A percentile compares a stretch with the other conserved stretches of the same genome.
phyloP scores from a whole-genome alignment of 768 basidiomycete species.

The Termitomyces titanicus region DNA sequence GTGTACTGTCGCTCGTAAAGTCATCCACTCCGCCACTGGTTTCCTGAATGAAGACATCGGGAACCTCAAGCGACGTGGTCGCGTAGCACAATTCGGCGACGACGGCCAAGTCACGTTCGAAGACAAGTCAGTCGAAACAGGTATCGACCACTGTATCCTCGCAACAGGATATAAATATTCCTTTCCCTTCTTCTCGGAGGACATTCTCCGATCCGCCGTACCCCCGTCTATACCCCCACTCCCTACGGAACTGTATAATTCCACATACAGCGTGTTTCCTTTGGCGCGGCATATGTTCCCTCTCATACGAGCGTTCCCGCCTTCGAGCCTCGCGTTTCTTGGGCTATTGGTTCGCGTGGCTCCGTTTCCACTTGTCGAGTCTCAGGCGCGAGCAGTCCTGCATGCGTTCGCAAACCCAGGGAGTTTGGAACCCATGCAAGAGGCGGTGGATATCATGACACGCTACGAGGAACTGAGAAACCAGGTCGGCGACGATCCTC shows the following conservation, averaged over 20 bases:
- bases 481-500: slow-evolving; percentile 28
- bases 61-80: slow-evolving; percentile 37
- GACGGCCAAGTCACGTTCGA: slow-evolving; percentile 50
- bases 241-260: slow-evolving; percentile 54
- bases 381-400: slow-evolving; percentile 65
- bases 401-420: slow-evolving; percentile 50
- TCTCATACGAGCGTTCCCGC: slow-evolving; percentile 40
- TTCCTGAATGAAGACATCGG: slow-evolving; percentile 27
- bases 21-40: slow-evolving; percentile 55
- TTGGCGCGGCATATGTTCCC: slow-evolving; percentile 72
- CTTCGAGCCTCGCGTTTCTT: slow-evolving; percentile 58
- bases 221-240: slow-evolving; percentile 47
- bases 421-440: slow-evolving; percentile 44
- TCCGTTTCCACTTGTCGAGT: slow-evolving; percentile 78
- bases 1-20: slow-evolving; percentile 32
- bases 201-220: slow-evolving; percentile 27
- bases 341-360: slow-evolving; percentile 55
- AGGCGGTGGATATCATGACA: slow-evolving; percentile 44
- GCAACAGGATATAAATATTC: slow-evolving; percentile 73
- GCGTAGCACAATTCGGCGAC: slow-evolving; percentile 36
- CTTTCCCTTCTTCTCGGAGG: slow-evolving; percentile 56
- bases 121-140: slow-evolving; percentile 51
- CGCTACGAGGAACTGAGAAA: slow-evolving; percentile 42
- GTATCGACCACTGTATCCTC: slow-evolving; percentile 61
- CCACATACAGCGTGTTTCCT: slow-evolving; percentile 65